A percentile compares a stretch with the other conserved stretches of the same genome.
phyloP scores from a whole-genome alignment of 2,329 filamentous ascomycete species.

The Pleurostoma richardsiae region DNA sequence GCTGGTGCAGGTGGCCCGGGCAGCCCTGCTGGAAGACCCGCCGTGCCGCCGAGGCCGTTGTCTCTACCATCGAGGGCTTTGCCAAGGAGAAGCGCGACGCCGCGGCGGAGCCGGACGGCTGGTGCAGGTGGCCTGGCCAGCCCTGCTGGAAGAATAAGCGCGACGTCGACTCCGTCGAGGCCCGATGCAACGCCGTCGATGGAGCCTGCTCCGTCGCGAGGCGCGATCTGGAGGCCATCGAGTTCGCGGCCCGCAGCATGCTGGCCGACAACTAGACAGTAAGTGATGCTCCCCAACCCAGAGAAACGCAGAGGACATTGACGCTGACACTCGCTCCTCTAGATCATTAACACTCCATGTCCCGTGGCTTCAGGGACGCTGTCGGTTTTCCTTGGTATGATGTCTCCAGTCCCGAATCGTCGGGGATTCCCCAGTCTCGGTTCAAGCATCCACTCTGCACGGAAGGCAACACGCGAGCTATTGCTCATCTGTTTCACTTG shows the following conservation, averaged over 20 bases:
- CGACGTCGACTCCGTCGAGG: constrained; percentile 13
- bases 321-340: too few relatives aligned
- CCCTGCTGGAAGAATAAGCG: constrained; percentile 26
- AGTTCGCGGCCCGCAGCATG: constrained; percentile 22
- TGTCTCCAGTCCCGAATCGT: too few relatives aligned
- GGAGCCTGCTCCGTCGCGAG: constrained; percentile 27
- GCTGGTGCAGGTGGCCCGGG: constrained; percentile 31
- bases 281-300: background rate
- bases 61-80: constrained; percentile 19
- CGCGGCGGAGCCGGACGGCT: constrained; percentile 10
- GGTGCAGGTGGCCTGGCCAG: constrained; percentile 21
- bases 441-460: too few relatives aligned
- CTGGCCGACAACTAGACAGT: constrained; percentile 10
- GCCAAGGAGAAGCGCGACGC: background rate
- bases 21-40: constrained; percentile 35
- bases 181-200: constrained; percentile 22
- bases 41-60: constrained; percentile 29
- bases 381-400: too few relatives aligned
- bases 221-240: constrained; percentile 28
- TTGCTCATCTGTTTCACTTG: too few relatives aligned
- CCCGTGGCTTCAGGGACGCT: too few relatives aligned
- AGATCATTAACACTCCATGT: too few relatives aligned
- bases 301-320: background rate
- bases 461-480: too few relatives aligned
- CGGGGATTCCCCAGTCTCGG: too few relatives aligned